These are phyloP conservation scores for Coemansia sp. DNA, from an alignment of 192 early-diverging fungal species.

Conservation along the genomic window DNA sequence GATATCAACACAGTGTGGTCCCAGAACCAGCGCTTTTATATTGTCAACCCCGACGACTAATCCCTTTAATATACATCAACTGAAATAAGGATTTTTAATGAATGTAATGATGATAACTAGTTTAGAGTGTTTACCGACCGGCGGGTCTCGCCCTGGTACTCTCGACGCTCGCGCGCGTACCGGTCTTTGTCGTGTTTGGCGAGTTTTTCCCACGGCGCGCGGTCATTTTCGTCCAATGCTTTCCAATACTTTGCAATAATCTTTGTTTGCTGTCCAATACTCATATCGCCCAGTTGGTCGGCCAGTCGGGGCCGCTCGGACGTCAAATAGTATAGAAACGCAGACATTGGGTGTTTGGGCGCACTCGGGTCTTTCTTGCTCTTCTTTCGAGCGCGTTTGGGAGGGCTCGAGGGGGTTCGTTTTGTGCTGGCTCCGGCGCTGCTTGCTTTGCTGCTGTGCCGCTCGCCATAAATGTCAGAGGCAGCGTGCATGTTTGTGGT, in stretches of 20 bases:
- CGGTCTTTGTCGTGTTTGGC: constrained; percentile 61
- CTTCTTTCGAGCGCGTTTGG: constrained; percentile 62
- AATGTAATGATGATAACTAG: not conserved
- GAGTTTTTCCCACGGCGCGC: constrained; percentile 55
- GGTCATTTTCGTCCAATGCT: constrained; percentile 47
- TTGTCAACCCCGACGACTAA: constrained; percentile 44
- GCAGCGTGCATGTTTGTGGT: too few relatives aligned
- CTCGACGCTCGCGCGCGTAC: constrained; percentile 62
- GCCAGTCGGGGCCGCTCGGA: constrained; percentile 66
- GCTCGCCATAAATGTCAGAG: too few relatives aligned
- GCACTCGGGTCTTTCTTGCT: constrained; percentile 68
- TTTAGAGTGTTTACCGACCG: constrained; percentile 13
- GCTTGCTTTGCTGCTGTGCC: constrained; percentile 6
- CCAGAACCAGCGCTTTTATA: constrained; percentile 36
- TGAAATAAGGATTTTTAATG: not conserved
- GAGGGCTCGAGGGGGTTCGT: constrained; percentile 34
- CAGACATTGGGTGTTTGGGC: constrained; percentile 86
- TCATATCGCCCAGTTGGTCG: constrained; percentile 63
- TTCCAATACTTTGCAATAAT: constrained; percentile 68
- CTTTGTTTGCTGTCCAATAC: constrained; percentile 73
- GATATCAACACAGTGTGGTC: constrained; percentile 36
- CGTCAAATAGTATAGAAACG: constrained; percentile 75
- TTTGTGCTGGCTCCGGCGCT: constrained; percentile 12
- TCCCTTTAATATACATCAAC: not conserved
- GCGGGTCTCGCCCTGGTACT: constrained; percentile 50